Evolutionary conservation across 352 stramenopile species (phyloP).

Genomic region (Elongisporangium senticosum): DNA sequence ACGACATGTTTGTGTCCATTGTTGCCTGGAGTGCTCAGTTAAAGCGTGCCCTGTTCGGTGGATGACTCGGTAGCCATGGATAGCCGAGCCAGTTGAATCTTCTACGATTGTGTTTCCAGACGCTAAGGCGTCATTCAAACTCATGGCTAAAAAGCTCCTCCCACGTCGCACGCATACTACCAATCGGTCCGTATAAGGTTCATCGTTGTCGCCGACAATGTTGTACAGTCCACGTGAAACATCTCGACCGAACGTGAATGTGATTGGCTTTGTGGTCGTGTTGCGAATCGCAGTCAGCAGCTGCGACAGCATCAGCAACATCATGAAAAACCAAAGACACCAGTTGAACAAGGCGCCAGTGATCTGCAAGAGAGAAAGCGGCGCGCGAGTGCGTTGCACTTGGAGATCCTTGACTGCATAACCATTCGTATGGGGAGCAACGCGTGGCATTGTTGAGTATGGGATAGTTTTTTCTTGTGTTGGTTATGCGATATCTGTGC

Average conservation of each 20-base stretch:
- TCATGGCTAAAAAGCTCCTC: slow-evolving; percentile 19
- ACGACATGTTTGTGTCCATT: slow-evolving; percentile 3
- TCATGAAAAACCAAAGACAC: slow-evolving; percentile 21
- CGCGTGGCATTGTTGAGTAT: too few species aligned
- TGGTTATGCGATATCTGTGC: too few species aligned
- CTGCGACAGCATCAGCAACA: slow-evolving; percentile 20
- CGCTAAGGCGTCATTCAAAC: slow-evolving; percentile 17
- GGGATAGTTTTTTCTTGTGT: too few species aligned
- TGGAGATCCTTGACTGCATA: too few species aligned
- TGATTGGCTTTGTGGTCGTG: neutral
- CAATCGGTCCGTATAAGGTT: slow-evolving; percentile 34
- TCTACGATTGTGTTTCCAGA: neutral
- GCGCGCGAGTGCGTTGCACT: too few species aligned
- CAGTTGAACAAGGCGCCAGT: slow-evolving; percentile 24
- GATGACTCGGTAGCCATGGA: slow-evolving; percentile 24
- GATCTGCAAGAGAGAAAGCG: slow-evolving; percentile 3
- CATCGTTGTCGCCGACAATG: slow-evolving; percentile 32
- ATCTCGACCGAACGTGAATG: slow-evolving; percentile 7
- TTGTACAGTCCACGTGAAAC: slow-evolving; percentile 5
- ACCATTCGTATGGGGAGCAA: too few species aligned
- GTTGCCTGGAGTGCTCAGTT: neutral
- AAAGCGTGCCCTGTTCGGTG: slow-evolving; percentile 3
- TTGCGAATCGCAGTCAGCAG: slow-evolving; percentile 23
- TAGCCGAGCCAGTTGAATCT: slow-evolving; percentile 3
- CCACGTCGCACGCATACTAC: slow-evolving; percentile 27